A percentile compares a stretch with the other conserved stretches of the same genome.
Evolutionary conservation across 805 yeast genomes (phyloP).

Genomic region (Kodamaea kaohsiungensis): DNA sequence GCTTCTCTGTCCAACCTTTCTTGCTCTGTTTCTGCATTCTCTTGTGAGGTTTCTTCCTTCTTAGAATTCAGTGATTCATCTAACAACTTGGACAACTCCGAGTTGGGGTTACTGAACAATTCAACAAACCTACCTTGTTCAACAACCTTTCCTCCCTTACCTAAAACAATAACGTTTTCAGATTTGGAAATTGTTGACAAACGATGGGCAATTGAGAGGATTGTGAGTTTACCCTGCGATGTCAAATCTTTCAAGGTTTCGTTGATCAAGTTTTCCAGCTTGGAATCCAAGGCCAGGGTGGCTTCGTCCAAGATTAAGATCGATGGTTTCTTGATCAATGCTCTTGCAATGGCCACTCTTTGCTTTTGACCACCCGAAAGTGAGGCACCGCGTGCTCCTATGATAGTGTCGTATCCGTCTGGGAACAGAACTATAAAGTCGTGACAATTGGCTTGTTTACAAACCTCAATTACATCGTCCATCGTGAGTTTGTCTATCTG

Average conservation of each 20-base stretch:
- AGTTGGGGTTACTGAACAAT: slow-evolving; percentile 40
- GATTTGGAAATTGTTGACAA: slow-evolving; percentile 47
- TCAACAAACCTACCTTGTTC: slow-evolving; percentile 43
- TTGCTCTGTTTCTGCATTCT: slow-evolving; percentile 24
- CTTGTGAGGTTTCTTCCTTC: slow-evolving; percentile 15
- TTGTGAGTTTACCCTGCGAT: slow-evolving; percentile 40
- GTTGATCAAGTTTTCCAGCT: slow-evolving; percentile 47
- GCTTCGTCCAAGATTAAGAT: slow-evolving; percentile 70
- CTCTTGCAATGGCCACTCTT: slow-evolving; percentile 74
- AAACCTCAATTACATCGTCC: slow-evolving; percentile 45
- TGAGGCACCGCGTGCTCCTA: slow-evolving; percentile 57
- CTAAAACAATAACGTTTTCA: slow-evolving; percentile 44
- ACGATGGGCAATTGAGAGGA: slow-evolving; percentile 46
- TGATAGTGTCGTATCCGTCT: slow-evolving; percentile 58
- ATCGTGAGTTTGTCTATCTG: slow-evolving; percentile 36
- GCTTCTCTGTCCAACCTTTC: slow-evolving; percentile 27
- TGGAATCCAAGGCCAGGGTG: slow-evolving; percentile 60
- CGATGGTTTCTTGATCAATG: slow-evolving; percentile 65
- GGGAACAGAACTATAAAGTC: slow-evolving; percentile 58
- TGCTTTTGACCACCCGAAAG: slow-evolving; percentile 79
- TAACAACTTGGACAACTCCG: slow-evolving; percentile 42
- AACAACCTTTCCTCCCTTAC: slow-evolving; percentile 42
- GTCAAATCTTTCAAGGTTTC: slow-evolving; percentile 42
- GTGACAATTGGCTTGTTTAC: slow-evolving; percentile 56
- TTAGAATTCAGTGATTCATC: slow-evolving; percentile 33